Evolutionary conservation across 257 asterid species (phyloP).

Genomic region (Rehmannia glutinosa): DNA sequence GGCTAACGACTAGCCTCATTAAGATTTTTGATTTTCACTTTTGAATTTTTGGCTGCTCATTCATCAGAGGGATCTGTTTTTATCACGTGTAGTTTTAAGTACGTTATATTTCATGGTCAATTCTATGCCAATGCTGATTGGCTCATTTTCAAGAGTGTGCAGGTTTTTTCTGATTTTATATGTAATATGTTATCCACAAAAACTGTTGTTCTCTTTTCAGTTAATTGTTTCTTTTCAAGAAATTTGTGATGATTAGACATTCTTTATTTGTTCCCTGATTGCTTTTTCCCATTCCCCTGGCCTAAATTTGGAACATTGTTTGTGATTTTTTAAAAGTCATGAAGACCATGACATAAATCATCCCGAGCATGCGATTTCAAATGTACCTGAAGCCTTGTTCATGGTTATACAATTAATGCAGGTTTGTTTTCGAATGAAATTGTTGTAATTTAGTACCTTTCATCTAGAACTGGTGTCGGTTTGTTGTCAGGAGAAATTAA

Average conservation of each 20-base stretch:
- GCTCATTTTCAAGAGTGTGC: background rate
- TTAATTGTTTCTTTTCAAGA: background rate
- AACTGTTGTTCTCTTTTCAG: no score
- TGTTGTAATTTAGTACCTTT: background rate
- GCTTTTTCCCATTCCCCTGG: background rate
- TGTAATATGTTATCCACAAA: background rate
- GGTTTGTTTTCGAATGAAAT: background rate
- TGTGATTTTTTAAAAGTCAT: background rate
- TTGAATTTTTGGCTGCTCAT: background rate
- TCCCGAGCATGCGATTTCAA: background rate
- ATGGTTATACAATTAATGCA: background rate
- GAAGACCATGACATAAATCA: background rate
- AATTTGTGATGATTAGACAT: background rate
- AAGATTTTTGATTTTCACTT: background rate
- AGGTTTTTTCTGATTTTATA: background rate
- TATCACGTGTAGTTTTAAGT: background rate
- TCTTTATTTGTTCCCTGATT: background rate
- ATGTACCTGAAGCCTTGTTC: background rate
- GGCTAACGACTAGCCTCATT: background rate
- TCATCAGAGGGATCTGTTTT: background rate
- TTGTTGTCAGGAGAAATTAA: background rate
- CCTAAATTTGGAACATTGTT: background rate
- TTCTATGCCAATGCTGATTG: background rate
- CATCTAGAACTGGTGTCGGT: background rate
- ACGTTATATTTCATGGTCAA: background rate